These are phyloP conservation scores for Gamsiella multidivaricata DNA, from an alignment of 192 early-diverging fungal species.

Conservation along the genomic window DNA sequence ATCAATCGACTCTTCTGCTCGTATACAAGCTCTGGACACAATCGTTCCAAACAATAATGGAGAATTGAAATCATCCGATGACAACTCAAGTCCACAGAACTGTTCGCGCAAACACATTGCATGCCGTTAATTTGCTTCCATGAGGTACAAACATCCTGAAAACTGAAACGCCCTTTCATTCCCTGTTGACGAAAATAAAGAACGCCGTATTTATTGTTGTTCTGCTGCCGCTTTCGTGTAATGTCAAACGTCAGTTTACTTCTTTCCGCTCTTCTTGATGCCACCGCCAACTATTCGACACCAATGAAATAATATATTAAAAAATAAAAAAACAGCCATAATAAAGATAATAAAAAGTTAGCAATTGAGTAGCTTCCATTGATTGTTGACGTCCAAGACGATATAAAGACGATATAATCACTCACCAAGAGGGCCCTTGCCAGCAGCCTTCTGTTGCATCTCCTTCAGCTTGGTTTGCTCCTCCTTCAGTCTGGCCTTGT, in stretches of 20 bases:
- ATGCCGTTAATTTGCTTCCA: too few relatives aligned
- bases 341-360: background rate
- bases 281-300: constrained; percentile 65
- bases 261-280: constrained; percentile 84
- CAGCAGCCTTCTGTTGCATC: constrained; percentile 72
- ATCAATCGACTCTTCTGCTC: too few relatives aligned
- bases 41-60: too few relatives aligned
- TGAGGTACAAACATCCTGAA: too few relatives aligned
- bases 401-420: too few relatives aligned
- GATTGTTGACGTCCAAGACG: too few relatives aligned
- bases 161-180: background rate
- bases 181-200: background rate
- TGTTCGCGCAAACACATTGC: too few relatives aligned
- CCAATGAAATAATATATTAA: background rate
- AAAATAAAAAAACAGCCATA: background rate
- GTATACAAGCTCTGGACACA: too few relatives aligned
- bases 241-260: constrained; percentile 60
- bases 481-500: constrained; percentile 85
- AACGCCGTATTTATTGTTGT: background rate
- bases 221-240: background rate
- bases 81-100: too few relatives aligned
- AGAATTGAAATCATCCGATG: too few relatives aligned
- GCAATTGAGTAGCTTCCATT: too few relatives aligned
- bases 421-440: constrained; percentile 72
- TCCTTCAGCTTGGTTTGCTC: constrained; percentile 82